A percentile compares a stretch with the other conserved stretches of the same genome.
Evolutionary conservation across 305 asterid genomes (phyloP).

Genomic region (Petunia hybrid): DNA sequence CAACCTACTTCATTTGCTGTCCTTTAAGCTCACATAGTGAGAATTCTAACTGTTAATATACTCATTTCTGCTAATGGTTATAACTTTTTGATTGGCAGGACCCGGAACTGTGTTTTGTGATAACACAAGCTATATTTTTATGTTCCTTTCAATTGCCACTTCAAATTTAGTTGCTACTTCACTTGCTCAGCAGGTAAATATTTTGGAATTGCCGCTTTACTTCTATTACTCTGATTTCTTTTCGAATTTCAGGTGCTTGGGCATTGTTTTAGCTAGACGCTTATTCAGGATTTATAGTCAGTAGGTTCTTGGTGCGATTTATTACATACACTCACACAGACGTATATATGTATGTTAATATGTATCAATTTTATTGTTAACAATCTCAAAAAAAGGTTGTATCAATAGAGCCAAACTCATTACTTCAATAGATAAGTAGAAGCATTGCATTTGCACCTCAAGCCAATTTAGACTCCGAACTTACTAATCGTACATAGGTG

Average conservation of each 20-base stretch:
- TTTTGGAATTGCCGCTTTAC: conserved; percentile 1
- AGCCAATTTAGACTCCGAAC: background rate
- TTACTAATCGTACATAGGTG: background rate
- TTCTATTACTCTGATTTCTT: background rate
- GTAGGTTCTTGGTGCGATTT: too few relatives aligned
- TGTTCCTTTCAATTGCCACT: conserved; percentile 96
- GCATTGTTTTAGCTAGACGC: too few relatives aligned
- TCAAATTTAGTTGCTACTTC: conserved; percentile 93
- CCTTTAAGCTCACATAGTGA: conserved; percentile 4
- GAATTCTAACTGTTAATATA: background rate
- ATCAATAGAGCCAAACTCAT: background rate
- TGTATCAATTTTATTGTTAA: too few relatives aligned
- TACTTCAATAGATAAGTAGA: background rate
- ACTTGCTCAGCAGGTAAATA: conserved; percentile 78
- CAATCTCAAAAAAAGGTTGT: too few relatives aligned
- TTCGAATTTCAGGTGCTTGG: too few relatives aligned
- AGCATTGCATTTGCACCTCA: background rate
- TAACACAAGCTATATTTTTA: conserved; percentile 78
- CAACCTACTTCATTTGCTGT: background rate
- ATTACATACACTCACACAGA: too few relatives aligned
- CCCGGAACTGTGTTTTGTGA: conserved; percentile 94
- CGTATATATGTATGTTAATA: too few relatives aligned
- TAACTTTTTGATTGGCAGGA: conserved; percentile 57
- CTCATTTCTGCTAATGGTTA: background rate
- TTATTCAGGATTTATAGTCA: too few relatives aligned